Evolutionary conservation across 495 filamentous ascomycete genomes (phyloP), one percentile per base, ranked within the genome.

Genomic region (Eremomyces bilateralis): DNA sequence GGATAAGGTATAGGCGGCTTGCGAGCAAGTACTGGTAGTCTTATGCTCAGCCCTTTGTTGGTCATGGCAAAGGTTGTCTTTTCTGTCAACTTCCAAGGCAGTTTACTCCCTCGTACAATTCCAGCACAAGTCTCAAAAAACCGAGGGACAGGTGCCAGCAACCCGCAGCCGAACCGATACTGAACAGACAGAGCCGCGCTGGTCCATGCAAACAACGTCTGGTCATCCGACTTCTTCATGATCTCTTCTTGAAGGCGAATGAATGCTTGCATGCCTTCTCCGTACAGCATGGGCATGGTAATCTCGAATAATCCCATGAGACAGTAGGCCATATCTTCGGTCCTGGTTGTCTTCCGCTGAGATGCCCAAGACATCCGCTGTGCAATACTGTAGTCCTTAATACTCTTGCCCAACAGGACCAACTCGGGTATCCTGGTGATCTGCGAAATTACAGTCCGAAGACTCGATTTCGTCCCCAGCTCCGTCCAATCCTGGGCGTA

Each of bases 231-330:
- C 8, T 27, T 27, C 24, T 27, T 13, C 8, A 27, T 27, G 24
- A 27, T 27, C 24, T 8, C 13, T 13, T 27, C 24, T 27, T 27
- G 24, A 6, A 27, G 13, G 13, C 24, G 24, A 27, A 27, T 27
- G 24, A 27, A 27, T 6, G 24, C 24, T 27, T 27, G 6, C 8
- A 27, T 31, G 4, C 59, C 53, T 33, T 64, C 58, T 2, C 61
- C 57, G 27, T 63, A 64, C 0, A 62, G 41, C 21, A 62, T 18
- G 0, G 59, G 57, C 56, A 63, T 61, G 35, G 43, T 56, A 31
- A 64, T 44, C 15, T 42, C 47, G 29, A 64, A 62, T 5, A 64
- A 34, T 0, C 59, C 60, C 15, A 64, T 35, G 1, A 64, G 35
- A 29, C 49, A 54, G 38, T 64, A 64, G 1, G 57, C 57, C 12